Base-by-base conservation (phyloP, 331 rosid genomes). In the Quercus lobata region DNA sequence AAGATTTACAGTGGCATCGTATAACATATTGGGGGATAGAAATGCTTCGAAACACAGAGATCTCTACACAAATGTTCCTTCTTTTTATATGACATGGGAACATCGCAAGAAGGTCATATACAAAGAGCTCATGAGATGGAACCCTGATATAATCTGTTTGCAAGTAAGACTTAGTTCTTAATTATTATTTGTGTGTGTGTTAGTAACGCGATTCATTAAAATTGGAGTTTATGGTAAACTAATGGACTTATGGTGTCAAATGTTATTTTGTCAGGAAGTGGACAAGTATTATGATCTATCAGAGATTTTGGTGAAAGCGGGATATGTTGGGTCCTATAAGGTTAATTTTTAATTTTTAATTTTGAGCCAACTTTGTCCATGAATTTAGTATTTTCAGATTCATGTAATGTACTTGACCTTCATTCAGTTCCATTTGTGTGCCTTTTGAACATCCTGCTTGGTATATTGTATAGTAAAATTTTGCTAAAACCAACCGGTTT, bases 61-160 rank as follows among this genome's bases (percentile, higher is more conserved):
- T 75, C 71, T 94, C 49, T 94, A 94, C 66, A 8, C 78, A 29
- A 92, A 92, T 53, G 87, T 90, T 89, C 97, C 98, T 80, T 80
- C 89, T 37, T 57, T 52, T 27, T 89, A 86, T 72, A 53, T 94
- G 76, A 75, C 80, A 21, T 94, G 98, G 98, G 77, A 84, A 74
- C 86, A 73, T 29, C 90, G 97, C 11, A 86, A 78, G 85, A 82
- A 74, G 54, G 84, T 91, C 76, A 87, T 94, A 19, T 92, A 89
- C 15, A 66, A 84, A 19, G 98, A 94, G 79, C 86, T 94, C 76
- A 77, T 87, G 35, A 76, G 80, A n/a, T 91, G 88, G 93, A 80
- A 85, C 81, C 87, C 97, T n/a, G 93, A 94, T 80, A 82, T 94
- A 63, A 84, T 94, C 72, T 94, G 97, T 72, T 86, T 94, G 83